Percentiles rank a stretch among this genome's conserved stretches.
Conservation (phyloP, 352 stramenopile genomes). For the Phytophthora nicotianae region DNA sequence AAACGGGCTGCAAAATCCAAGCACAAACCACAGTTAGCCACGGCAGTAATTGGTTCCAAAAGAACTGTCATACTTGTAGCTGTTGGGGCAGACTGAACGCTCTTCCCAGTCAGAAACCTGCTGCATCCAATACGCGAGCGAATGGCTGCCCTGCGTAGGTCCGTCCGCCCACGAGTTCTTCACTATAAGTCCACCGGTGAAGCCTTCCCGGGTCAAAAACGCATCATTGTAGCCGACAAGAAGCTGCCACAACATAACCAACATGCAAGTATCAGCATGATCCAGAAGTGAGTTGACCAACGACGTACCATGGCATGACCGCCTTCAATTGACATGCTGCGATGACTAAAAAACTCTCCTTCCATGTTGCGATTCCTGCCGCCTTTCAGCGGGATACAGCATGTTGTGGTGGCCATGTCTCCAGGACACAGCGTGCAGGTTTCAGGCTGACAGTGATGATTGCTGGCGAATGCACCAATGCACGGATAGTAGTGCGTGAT, state of each 20-base stretch:
- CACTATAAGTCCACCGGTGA: slow-evolving; percentile 75
- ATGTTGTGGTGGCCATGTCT: slow-evolving; percentile 80
- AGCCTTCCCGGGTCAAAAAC: slow-evolving; percentile 74
- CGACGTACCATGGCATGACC: slow-evolving; percentile 74
- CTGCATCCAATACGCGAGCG: slow-evolving; percentile 83
- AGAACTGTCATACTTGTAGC: slow-evolving; percentile 62
- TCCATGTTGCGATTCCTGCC: slow-evolving; percentile 84
- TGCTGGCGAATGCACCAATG: slow-evolving; percentile 60
- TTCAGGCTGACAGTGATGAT: slow-evolving; percentile 67
- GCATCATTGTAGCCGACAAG: slow-evolving; percentile 83
- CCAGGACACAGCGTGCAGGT: slow-evolving; percentile 73
- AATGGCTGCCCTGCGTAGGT: slow-evolving; percentile 70
- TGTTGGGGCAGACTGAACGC: slow-evolving; percentile 78
- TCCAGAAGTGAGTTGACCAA: not conserved
- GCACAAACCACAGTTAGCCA: slow-evolving; percentile 2
- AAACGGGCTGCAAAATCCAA: slow-evolving; percentile 48
- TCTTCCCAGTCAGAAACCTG: slow-evolving; percentile 85
- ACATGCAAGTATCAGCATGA: not conserved
- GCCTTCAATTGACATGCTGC: slow-evolving; percentile 80
- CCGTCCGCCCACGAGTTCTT: slow-evolving; percentile 82
- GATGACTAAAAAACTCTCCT: slow-evolving; percentile 83
- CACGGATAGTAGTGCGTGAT: slow-evolving; percentile 86
- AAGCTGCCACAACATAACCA: slow-evolving; percentile 40
- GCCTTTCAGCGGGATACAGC: slow-evolving; percentile 72
- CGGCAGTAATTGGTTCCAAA: not conserved